Evolutionary conservation across 768 basidiomycete species (phyloP), one percentile per base, ranked within the genome.

Genomic region (Galerina marginata): DNA sequence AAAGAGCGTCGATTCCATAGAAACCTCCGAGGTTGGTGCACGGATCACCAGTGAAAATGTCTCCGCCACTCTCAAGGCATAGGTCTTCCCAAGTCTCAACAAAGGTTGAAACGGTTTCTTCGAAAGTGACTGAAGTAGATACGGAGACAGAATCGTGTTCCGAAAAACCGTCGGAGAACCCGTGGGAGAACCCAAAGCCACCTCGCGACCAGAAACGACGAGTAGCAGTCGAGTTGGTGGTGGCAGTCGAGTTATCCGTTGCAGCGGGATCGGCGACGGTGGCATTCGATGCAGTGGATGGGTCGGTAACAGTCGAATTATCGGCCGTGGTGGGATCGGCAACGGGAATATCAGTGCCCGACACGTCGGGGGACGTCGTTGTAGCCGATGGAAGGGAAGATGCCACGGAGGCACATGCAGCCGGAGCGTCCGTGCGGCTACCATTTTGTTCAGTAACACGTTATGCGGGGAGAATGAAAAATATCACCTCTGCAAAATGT

Each of bases 21-120:
- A 77, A 52, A 14, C 80, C 79, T 4, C 75, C 81, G 29, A 79
- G 73, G 20, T 73, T 66, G 59, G 79, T 77, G 67, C 82, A 83
- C 6, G 80, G 78, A 25, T 77, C 69, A 49, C 61, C 42, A 11
- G 75, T 78, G 67, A 73, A 73, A 65, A 79, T 74, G 57, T 79
- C 77, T 15, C 76, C 78, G 11, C 78, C 79, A 60, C 79, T 78
- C 49, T 46, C 65, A 37, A 77, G 66, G 69, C 83, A 83, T 54
- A 83, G 78, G 44, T 73, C 72, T 60, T 81, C 79, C 82, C 81
- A 84, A 15, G 64, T 64, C 51, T 77, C 71, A 2, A 77, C 77
- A 36, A 81, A 74, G 33, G 62, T 63, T 10, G 65, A 62, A 20
- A 65, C 58, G 12, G 57, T 61, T 49, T 60, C 58, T 64, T 74